Base-by-base conservation (phyloP, 2,329 filamentous ascomycete species). In the Monosporascus cannonballus region DNA sequence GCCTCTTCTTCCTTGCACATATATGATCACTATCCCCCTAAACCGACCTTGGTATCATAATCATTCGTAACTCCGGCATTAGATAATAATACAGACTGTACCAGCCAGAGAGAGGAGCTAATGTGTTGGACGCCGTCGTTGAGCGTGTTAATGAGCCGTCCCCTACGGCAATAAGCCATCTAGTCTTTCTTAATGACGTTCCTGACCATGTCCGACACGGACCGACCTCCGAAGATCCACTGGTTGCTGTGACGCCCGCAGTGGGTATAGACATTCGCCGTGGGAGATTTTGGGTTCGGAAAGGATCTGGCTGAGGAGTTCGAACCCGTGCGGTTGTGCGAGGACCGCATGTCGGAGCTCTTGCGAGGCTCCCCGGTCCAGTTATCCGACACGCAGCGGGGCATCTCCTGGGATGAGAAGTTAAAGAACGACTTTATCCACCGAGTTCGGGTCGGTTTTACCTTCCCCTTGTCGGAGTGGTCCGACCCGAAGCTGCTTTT, bases 171-270 rank as follows among this genome's bases (percentile, higher is more conserved):
- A 41, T 27, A 18, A 34, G 42, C 7, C 15, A 38, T 9, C 48
- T 57, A 63, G 22, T 60, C 54, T 51, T 57, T 65, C 61, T 67
- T 71, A 42, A 72, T 71, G 47, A 77, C 60, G 17, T 71, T 65
- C 46, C 71, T 71, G 57, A 73, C 73, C 36, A 77, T 63, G 45
- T 75, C 73, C 7, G 69, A 63, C 22, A 78, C 61, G 2, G 73
- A 77, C 42, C 73, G 73, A 1, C 78, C 78, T 36, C 76, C 69
- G 55, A 81, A 77, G 15, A 81, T 67, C 54, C 73, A 78, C 59
- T 81, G 76, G 58, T 79, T 73, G 39, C 76, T 76, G 64, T 81
- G 78, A 15, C 79, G 71, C 15, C 79, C 79, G 55, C 79, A 81
- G 53, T 78, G 76, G 37, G 77, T 80, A 65, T 80, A 73, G 42